Evolutionary conservation across 495 filamentous ascomycete species (phyloP).

Genomic region (Aspergillus conjunctus): DNA sequence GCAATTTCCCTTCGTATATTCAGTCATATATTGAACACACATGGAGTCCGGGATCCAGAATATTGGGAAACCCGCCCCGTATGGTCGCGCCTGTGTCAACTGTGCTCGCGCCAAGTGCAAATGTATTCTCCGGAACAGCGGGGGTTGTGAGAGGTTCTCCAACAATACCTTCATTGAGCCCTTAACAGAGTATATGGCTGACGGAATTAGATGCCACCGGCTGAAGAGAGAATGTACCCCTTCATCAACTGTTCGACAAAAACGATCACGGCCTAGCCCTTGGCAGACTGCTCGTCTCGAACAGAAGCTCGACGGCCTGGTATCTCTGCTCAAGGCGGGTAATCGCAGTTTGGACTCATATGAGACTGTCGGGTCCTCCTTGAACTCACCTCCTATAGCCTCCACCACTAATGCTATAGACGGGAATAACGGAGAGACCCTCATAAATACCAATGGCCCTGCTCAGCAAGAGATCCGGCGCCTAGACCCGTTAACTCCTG

Average conservation of each 20-base stretch:
- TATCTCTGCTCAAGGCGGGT: conserved; percentile 38
- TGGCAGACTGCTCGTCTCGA: conserved; percentile 39
- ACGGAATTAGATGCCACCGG: conserved; percentile 42
- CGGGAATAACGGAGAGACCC: conserved; percentile 11
- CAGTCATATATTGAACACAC: no score
- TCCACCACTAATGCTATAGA: neutral
- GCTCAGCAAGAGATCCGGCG: no score
- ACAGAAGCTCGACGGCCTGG: conserved; percentile 49
- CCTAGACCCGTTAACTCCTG: neutral
- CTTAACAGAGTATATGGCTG: neutral
- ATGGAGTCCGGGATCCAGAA: neutral
- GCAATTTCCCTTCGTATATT: no score
- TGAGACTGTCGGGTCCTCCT: neutral
- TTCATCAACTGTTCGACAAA: conserved; percentile 29
- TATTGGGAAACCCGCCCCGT: conserved; percentile 33
- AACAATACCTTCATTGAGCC: neutral
- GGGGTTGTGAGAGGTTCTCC: conserved; percentile 46
- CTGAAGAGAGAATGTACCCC: conserved; percentile 40
- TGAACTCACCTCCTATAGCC: neutral
- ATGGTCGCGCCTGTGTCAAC: conserved; percentile 53
- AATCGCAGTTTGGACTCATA: neutral
- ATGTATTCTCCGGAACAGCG: conserved; percentile 42
- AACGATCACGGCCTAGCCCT: neutral
- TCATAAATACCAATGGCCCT: conserved; percentile 7
- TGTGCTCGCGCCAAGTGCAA: conserved; percentile 55